These are phyloP conservation scores for Russula ochroleuca DNA, from an alignment of 768 basidiomycete genomes.

Conservation along the genomic window DNA sequence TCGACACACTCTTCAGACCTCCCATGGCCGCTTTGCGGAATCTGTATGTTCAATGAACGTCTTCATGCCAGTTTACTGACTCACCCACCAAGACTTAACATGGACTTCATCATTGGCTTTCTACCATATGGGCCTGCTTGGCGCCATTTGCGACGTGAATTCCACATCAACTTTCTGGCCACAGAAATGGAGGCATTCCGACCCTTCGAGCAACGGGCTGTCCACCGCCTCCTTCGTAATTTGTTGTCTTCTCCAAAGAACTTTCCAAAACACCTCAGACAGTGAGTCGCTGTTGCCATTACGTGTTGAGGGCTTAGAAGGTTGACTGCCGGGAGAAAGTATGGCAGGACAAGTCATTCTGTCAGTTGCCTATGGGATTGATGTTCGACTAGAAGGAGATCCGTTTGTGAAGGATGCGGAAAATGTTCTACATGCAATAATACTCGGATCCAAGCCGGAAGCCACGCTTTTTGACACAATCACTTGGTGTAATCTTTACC, in stretches of 20 bases:
- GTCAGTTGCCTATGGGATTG: slow-evolving; percentile 46
- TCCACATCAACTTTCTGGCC: not conserved
- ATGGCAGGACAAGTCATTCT: slow-evolving; percentile 42
- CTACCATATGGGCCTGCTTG: not conserved
- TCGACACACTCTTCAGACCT: slow-evolving; percentile 2
- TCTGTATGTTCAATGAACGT: not conserved
- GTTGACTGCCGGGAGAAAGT: slow-evolving; percentile 29
- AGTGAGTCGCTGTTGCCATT: slow-evolving; percentile 34
- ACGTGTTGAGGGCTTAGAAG: not conserved
- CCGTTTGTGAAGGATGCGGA: slow-evolving; percentile 30
- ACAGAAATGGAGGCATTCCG: not conserved
- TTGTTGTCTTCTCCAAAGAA: not conserved
- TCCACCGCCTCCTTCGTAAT: not conserved
- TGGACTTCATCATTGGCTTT: not conserved
- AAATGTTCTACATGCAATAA: not conserved
- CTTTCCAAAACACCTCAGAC: slow-evolving; percentile 36
- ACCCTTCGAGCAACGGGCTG: not conserved
- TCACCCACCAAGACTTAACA: not conserved
- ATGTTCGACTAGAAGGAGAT: slow-evolving; percentile 35
- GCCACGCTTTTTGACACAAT: slow-evolving; percentile 43
- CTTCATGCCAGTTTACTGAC: not conserved
- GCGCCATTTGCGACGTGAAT: not conserved
- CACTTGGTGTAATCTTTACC: slow-evolving; percentile 31
- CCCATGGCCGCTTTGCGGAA: slow-evolving; percentile 3
- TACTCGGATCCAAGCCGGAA: slow-evolving; percentile 31